Evolutionary conservation across 108 stramenopile genomes (phyloP).

Genomic region (Cyclotella choctawhatcheeana): DNA sequence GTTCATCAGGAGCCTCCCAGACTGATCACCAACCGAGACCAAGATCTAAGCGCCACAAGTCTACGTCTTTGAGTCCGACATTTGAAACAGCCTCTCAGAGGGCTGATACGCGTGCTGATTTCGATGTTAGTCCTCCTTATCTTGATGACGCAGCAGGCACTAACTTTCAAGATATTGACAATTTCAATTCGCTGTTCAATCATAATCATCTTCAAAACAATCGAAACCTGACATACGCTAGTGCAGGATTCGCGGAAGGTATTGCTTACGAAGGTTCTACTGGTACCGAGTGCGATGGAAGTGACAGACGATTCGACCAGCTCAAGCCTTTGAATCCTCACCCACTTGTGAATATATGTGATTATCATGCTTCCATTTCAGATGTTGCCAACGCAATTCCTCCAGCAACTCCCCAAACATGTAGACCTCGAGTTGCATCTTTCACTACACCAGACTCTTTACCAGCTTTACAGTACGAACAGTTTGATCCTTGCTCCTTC

Average conservation of each 20-base stretch:
- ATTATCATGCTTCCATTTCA: constrained; percentile 29
- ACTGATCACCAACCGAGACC: background rate
- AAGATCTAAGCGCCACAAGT: background rate
- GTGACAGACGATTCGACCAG: constrained; percentile 3
- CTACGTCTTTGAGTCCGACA: too few species aligned
- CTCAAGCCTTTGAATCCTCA: constrained; percentile 6
- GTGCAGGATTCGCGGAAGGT: background rate
- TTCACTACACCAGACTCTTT: background rate
- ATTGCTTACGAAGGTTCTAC: background rate
- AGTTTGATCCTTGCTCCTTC: constrained; percentile 16
- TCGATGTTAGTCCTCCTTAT: constrained; percentile 10
- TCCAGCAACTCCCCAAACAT: constrained; percentile 11
- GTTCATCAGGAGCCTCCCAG: background rate
- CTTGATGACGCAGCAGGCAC: constrained; percentile 2
- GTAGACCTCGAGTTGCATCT: constrained; percentile 7
- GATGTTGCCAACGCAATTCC: constrained; percentile 39
- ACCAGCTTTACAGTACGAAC: constrained; percentile 3
- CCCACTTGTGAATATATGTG: constrained; percentile 28
- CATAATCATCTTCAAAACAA: constrained; percentile 4
- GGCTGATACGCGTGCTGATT: background rate
- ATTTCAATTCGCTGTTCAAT: constrained; percentile 8
- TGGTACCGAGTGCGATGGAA: background rate
- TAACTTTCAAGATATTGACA: background rate
- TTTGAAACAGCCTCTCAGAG: background rate
- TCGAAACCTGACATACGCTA: too few species aligned